phyloP scores from a whole-genome alignment of 805 yeast species.

The Lachancea meyersii region DNA sequence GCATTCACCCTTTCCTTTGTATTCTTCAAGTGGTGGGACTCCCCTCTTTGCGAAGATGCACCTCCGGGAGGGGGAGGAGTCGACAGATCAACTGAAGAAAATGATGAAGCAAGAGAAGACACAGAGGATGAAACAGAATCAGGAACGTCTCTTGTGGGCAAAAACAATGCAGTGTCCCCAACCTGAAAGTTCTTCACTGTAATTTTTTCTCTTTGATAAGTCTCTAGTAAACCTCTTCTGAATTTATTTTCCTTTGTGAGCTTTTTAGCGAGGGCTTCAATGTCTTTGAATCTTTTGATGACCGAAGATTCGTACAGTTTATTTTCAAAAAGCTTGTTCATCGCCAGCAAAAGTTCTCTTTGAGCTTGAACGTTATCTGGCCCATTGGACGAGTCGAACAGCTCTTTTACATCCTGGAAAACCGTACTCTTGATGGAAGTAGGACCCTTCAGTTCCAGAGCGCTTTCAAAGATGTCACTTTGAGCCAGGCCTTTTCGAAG shows the following conservation, averaged over 20 bases:
- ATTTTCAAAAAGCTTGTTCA: slow-evolving; percentile 25
- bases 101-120: slow-evolving; percentile 30
- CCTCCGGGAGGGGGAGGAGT: slow-evolving; percentile 29
- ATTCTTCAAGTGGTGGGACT: slow-evolving; percentile 16
- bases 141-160: slow-evolving; percentile 59
- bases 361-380: slow-evolving; percentile 13
- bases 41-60: slow-evolving; percentile 7
- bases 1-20: slow-evolving; percentile 14
- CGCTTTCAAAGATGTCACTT: slow-evolving; percentile 30
- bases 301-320: slow-evolving; percentile 40
- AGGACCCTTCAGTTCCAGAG: slow-evolving; percentile 33
- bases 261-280: slow-evolving; percentile 82
- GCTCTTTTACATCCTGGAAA: slow-evolving; percentile 23
- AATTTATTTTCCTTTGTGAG: slow-evolving; percentile 54
- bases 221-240: slow-evolving; percentile 26
- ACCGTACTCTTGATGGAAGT: slow-evolving; percentile 47
- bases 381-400: slow-evolving; percentile 12
- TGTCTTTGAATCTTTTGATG: slow-evolving; percentile 75
- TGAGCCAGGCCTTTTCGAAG: slow-evolving; percentile 44
- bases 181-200: slow-evolving; percentile 59
- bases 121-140: slow-evolving; percentile 15
- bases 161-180: slow-evolving; percentile 76
- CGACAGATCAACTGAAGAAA: slow-evolving; percentile 31
- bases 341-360: slow-evolving; percentile 11
- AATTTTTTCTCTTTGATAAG: slow-evolving; percentile 41